A percentile compares a stretch with the other conserved stretches of the same genome.
phyloP scores from a whole-genome alignment of 805 yeast species.

The Cyberlindnera nakhonratchasimensis region DNA sequence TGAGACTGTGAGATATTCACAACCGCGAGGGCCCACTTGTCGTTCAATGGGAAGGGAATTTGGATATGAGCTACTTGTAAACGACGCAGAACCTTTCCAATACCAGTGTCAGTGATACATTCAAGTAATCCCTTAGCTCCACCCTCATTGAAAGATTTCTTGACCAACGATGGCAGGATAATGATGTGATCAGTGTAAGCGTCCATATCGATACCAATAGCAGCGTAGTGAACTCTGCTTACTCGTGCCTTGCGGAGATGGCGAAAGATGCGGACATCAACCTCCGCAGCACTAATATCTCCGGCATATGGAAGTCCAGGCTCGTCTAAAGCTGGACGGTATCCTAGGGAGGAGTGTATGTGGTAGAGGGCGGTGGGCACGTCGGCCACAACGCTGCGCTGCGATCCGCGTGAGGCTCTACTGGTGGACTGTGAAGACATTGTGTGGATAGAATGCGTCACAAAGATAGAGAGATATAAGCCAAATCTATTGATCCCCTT shows the following conservation, averaged over 20 bases:
- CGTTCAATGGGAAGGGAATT: constrained; percentile 1
- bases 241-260: neutral
- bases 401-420: too few species aligned
- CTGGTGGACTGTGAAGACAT: too few species aligned
- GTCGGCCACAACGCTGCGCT: too few species aligned
- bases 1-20: constrained; percentile 1
- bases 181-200: neutral
- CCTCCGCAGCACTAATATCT: neutral
- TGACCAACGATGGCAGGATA: neutral
- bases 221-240: neutral
- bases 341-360: constrained; percentile 1
- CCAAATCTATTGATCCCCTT: too few species aligned
- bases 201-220: neutral
- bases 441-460: too few species aligned
- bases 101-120: neutral
- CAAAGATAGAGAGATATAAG: too few species aligned
- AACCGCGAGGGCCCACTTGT: neutral
- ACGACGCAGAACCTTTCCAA: constrained; percentile 1
- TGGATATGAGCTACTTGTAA: neutral
- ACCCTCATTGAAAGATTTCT: neutral
- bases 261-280: neutral
- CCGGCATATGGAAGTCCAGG: neutral
- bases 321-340: neutral
- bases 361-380: neutral
- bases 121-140: neutral